Percentiles rank a stretch among this genome's conserved stretches.
These are phyloP conservation scores for Cenococcum geophilum DNA, from an alignment of 495 filamentous ascomycete species.

Conservation along the genomic window DNA sequence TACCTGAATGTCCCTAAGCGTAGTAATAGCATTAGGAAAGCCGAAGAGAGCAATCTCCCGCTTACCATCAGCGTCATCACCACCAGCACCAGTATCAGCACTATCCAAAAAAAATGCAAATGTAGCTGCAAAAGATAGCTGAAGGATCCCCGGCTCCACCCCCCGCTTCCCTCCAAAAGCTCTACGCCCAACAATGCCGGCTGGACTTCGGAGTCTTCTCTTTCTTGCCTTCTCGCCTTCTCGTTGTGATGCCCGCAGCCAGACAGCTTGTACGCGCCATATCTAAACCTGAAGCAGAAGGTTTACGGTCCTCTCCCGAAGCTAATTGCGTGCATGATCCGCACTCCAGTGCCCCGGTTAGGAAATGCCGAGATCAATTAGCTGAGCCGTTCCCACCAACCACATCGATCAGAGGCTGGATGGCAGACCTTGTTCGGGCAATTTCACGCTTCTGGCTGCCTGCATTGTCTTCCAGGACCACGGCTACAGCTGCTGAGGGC, in stretches of 20 bases:
- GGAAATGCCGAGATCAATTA: background rate
- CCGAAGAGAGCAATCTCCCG: background rate
- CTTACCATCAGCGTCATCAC: background rate
- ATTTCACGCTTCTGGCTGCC: background rate
- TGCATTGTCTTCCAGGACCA: background rate
- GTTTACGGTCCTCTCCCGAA: too few relatives aligned
- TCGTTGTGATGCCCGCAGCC: too few relatives aligned
- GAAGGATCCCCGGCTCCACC: background rate
- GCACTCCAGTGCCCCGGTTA: background rate
- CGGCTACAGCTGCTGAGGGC: background rate
- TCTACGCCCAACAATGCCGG: too few relatives aligned
- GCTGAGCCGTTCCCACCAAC: background rate
- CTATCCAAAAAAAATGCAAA: background rate
- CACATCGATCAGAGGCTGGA: background rate
- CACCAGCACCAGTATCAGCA: background rate
- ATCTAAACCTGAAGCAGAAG: background rate
- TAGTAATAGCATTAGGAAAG: slow-evolving; percentile 1
- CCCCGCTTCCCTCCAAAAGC: background rate
- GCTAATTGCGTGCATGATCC: background rate
- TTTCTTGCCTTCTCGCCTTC: too few relatives aligned
- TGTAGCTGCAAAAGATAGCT: background rate
- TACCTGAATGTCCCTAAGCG: slow-evolving; percentile 25
- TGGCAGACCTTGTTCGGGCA: background rate
- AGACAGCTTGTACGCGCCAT: background rate
- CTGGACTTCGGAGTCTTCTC: too few relatives aligned